Base-by-base conservation (phyloP, 352 stramenopile species). In the Pythium pyrilobum region DNA sequence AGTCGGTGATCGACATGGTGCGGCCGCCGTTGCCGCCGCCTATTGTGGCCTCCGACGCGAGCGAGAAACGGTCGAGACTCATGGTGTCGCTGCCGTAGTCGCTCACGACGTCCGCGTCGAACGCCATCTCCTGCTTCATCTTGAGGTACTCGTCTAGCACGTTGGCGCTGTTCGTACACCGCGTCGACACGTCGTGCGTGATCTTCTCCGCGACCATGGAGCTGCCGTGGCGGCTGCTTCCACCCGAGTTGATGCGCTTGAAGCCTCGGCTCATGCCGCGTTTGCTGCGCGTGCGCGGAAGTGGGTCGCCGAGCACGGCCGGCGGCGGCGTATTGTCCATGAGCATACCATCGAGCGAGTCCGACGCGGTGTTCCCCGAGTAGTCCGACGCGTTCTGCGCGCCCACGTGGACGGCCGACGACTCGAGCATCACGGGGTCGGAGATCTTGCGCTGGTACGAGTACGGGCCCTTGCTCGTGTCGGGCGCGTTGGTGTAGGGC, bases 81-180 rank as follows among this genome's bases (percentile, higher is more conserved):
- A 72, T 72, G 23, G 61, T 72, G 36, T 76, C 73, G 49, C 75
- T 83, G 42, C 79, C 73, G 34, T 81, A 56, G 50, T 89, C 78
- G 37, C 73, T 87, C 46, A 84, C 67, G 6, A 51, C 70, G 37
- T 71, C 56, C 4, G 69, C 47, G 38, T 85, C 77, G 42, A 69
- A 84, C 52, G 86, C 66, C 74, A 85, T 84, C 62, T 89, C 78
- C 27, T 89, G 62, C 62, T 89, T 89, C 75, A 85, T 87, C 36
- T 77, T 77, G 46, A 89, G 48, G 47, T 89, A 89, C 67, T 89
- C 78, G 27, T 69, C 72, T 36, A 85, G 84, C 44, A 89, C 72
- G 57, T 89, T 85, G 21, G 70, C 66, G 28, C 64, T 81, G 54
- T 73, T 69, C 16, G 73, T 81, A 33, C 61, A 75, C 5, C 72